Conservation (phyloP, 495 filamentous ascomycete species). For the Annulohypoxylon maeteangense region DNA sequence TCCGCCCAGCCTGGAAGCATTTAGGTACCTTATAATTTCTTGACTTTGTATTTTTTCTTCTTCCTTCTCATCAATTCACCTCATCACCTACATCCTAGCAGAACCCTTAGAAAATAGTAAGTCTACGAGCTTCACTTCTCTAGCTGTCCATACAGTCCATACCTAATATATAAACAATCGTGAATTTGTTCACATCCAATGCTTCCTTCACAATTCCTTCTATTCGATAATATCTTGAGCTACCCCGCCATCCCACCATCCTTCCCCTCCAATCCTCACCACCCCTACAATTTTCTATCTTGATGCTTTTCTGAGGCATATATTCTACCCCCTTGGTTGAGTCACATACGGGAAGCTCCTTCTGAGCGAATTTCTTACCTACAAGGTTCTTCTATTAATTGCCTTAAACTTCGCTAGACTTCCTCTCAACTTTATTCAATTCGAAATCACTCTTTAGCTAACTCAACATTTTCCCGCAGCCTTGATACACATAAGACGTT, state of each 20-base stretch:
- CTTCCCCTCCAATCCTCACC: conserved; percentile 23
- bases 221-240: conserved; percentile 39
- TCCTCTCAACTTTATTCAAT: conserved; percentile 1
- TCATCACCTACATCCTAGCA: conserved; percentile 17
- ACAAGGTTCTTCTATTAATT: conserved; percentile 13
- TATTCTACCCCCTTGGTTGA: conserved; percentile 29
- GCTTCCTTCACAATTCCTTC: conserved; percentile 8
- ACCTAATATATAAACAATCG: not conserved
- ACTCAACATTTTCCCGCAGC: conserved; percentile 27
- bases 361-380: conserved; percentile 40
- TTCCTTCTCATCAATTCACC: conserved; percentile 15
- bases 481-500: conserved; percentile 29
- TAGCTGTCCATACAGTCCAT: not conserved
- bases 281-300: conserved; percentile 36
- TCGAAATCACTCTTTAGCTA: conserved; percentile 19
- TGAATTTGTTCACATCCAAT: conserved; percentile 17
- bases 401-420: conserved; percentile 3
- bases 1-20: conserved; percentile 11
- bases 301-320: conserved; percentile 44
- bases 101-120: conserved; percentile 29
- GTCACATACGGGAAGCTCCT: conserved; percentile 17
- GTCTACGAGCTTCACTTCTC: conserved; percentile 27
- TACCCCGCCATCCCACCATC: conserved; percentile 49
- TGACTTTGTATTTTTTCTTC: conserved; percentile 24
- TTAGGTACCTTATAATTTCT: conserved; percentile 28